phyloP scores from a whole-genome alignment of 2,329 filamentous ascomycete genomes.

The Hypomyces perniciosus region DNA sequence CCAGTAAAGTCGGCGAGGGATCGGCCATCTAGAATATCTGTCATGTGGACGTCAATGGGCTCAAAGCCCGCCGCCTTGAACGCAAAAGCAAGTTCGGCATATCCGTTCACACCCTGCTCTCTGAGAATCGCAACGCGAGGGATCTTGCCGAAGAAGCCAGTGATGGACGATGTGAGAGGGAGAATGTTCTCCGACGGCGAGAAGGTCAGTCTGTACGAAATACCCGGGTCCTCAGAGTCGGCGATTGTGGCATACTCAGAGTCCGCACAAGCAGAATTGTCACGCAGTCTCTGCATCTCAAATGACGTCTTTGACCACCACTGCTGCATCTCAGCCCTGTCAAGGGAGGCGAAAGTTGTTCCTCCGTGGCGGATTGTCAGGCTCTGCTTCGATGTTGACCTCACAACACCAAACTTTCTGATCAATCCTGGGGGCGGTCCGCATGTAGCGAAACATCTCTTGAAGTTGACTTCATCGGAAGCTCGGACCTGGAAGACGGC shows the following conservation, averaged over 20 bases:
- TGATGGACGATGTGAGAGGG: conserved; percentile 46
- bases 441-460: conserved; percentile 83
- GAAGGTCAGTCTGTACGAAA: conserved; percentile 78
- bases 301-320: conserved; percentile 86
- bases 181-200: conserved; percentile 71
- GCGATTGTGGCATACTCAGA: conserved; percentile 70
- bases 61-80: conserved; percentile 90
- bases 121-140: conserved; percentile 86
- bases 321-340: conserved; percentile 70
- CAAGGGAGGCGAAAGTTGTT: conserved; percentile 61
- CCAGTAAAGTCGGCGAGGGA: conserved; percentile 80
- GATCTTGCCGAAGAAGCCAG: conserved; percentile 47
- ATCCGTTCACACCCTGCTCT: conserved; percentile 92
- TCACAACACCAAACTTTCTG: conserved; percentile 75
- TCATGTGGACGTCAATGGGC: conserved; percentile 94
- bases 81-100: conserved; percentile 97
- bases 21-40: conserved; percentile 74
- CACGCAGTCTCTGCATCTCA: conserved; percentile 83
- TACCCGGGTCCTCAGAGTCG: conserved; percentile 72
- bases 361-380: conserved; percentile 69
- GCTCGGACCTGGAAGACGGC: conserved; percentile 93
- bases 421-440: conserved; percentile 77
- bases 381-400: conserved; percentile 63
- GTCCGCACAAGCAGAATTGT: conserved; percentile 83
- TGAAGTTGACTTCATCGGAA: conserved; percentile 77